Evolutionary conservation across 192 early-diverging fungal species (phyloP).

Genomic region (Podila epigama): DNA sequence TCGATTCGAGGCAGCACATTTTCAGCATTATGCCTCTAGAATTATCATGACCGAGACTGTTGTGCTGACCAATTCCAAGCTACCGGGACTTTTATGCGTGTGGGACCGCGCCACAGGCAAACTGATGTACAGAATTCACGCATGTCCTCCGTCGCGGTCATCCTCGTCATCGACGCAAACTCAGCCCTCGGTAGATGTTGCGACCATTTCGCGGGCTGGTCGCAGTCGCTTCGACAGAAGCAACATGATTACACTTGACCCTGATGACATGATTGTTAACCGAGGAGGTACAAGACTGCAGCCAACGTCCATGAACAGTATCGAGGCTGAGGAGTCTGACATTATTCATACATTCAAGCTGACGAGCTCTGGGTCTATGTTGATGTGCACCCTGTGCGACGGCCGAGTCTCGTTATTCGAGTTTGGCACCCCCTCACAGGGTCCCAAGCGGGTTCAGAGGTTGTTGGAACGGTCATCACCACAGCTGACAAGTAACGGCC

Average conservation of each 20-base stretch:
- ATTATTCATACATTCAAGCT: conserved; percentile 24
- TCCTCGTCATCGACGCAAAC: not conserved
- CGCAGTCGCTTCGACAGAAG: not conserved
- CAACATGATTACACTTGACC: not conserved
- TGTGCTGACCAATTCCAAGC: conserved; percentile 31
- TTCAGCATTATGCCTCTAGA: conserved; percentile 24
- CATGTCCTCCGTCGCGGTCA: not conserved
- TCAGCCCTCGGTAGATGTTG: no score
- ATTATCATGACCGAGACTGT: conserved; percentile 21
- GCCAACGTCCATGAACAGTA: not conserved
- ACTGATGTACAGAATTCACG: conserved; percentile 18
- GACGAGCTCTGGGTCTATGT: conserved; percentile 15
- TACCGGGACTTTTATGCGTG: conserved; percentile 29
- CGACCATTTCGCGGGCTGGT: no score
- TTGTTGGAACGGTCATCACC: not conserved
- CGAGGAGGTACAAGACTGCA: not conserved
- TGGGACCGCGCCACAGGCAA: conserved; percentile 10
- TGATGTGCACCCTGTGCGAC: conserved; percentile 40
- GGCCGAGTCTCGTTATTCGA: conserved; percentile 32
- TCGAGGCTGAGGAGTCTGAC: not conserved
- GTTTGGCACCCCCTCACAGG: not conserved
- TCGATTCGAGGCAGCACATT: conserved; percentile 13
- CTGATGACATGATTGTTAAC: not conserved
- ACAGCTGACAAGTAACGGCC: no score
- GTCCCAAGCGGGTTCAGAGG: not conserved